Evolutionary conservation across 1,284 basidiomycete genomes (phyloP), one percentile per base, ranked within the genome.

Genomic region (Chalciporus sp.): DNA sequence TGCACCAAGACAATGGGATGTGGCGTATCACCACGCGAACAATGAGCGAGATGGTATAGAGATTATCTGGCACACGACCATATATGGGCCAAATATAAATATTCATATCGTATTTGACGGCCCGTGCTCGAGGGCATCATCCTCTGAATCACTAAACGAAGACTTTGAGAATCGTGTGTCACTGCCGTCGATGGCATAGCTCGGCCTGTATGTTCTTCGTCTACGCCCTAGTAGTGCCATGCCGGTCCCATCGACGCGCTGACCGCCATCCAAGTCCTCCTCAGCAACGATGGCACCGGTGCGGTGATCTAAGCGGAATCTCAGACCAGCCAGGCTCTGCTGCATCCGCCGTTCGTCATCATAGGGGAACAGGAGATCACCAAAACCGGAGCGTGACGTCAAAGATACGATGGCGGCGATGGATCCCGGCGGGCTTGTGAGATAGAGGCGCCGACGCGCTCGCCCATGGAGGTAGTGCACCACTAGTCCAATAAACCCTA

Each of bases 221-320:
- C 50, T 52, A 12, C 39, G 45, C 11, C 45, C 49, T 10, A 72
- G 49, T 8, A 68, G 42, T 3, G 65, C 54, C 26, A 52, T 23
- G 26, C 10, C 7, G 1, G 40, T 20, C 11, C 51, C 55, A 47
- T 70, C 69, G 3, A 42, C 3, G 19, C 8, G 4, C 11, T 54
- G 51, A 0, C 23, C 44, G 23, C 31, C 20, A 2, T 39, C 47
- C 7, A 52, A 41, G 35, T 65, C 59, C 42, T 70, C 67, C 26
- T 68, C 80, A 0, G 82, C 83, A 7, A 87, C 63, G 47, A 88
- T 81, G 14, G 83, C 85, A 23, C 86, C 85, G 0, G 85, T 85
- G 39, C 80, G 68, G 48, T 61, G 66, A 60, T 88, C 86, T 46
- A 88, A 60, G 29, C 76, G 63, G 71, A 88, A 88, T n/a, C 69